phyloP scores from a whole-genome alignment of 2,329 filamentous ascomycete genomes.

The Xylariaceae sp. region DNA sequence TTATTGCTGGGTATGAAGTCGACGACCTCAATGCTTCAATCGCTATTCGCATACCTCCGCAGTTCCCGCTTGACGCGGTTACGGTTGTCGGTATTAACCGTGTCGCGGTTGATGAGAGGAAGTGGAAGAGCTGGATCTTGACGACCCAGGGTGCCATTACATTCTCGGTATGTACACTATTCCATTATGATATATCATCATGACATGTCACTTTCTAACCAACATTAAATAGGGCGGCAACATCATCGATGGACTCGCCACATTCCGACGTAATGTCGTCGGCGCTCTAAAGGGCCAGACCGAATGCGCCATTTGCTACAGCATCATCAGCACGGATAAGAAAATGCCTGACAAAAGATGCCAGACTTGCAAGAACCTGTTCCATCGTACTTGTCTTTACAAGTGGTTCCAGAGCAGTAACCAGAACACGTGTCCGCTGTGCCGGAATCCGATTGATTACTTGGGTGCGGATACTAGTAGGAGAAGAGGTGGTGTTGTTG shows the following conservation, averaged over 20 bases:
- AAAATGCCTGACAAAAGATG: slow-evolving; percentile 89
- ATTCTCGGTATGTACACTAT: slow-evolving; percentile 56
- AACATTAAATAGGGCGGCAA: slow-evolving; percentile 59
- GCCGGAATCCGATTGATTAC: slow-evolving; percentile 77
- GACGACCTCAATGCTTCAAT: slow-evolving; percentile 84
- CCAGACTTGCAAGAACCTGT: slow-evolving; percentile 86
- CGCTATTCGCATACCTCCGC: slow-evolving; percentile 69
- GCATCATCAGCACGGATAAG: slow-evolving; percentile 82
- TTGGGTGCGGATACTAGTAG: slow-evolving; percentile 28
- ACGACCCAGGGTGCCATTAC: slow-evolving; percentile 89
- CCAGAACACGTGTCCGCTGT: slow-evolving; percentile 86
- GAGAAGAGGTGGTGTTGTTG: slow-evolving; percentile 17
- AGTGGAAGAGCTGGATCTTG: slow-evolving; percentile 87
- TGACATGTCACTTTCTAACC: slow-evolving; percentile 7
- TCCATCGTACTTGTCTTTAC: slow-evolving; percentile 85
- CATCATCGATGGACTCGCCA: slow-evolving; percentile 77
- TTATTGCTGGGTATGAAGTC: slow-evolving; percentile 78
- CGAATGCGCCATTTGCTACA: slow-evolving; percentile 97
- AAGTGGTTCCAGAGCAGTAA: slow-evolving; percentile 97
- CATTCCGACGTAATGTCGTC: slow-evolving; percentile 81
- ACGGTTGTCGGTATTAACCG: slow-evolving; percentile 71
- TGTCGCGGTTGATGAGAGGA: slow-evolving; percentile 82
- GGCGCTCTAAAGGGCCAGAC: slow-evolving; percentile 86
- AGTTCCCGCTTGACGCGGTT: slow-evolving; percentile 77
- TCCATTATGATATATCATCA: neutral